Conservation (phyloP, 129 eudicot genomes). For the Lactuca saligna region DNA sequence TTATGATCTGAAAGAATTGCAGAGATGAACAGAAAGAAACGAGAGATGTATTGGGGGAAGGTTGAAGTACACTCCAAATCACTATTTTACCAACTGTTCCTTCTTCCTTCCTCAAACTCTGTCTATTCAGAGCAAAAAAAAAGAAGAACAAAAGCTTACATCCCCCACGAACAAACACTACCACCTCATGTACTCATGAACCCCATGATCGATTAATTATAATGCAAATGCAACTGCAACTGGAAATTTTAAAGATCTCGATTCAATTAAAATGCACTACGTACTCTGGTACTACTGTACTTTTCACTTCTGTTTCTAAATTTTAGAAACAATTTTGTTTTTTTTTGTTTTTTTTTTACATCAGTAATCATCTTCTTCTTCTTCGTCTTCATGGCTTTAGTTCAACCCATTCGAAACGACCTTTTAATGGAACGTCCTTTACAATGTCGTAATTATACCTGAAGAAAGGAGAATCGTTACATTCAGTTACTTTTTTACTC, state of each 20-base stretch:
- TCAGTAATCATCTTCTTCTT: constrained; percentile 14
- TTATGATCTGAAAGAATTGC: constrained; percentile 34
- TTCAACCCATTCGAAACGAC: constrained; percentile 78
- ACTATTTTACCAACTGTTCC: constrained; percentile 23
- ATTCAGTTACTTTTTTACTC: neutral
- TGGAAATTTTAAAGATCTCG: neutral
- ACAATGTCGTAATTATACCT: constrained; percentile 82
- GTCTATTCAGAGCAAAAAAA: no score
- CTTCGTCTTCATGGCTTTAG: constrained; percentile 48
- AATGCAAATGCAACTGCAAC: no score
- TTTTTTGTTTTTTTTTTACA: no score
- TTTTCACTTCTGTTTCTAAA: constrained; percentile 21
- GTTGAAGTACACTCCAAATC: constrained; percentile 20
- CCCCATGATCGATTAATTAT: neutral
- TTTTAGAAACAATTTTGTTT: constrained; percentile 24
- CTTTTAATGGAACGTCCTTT: constrained; percentile 70
- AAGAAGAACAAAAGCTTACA: no score
- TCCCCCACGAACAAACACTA: neutral
- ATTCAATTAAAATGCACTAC: constrained; percentile 24
- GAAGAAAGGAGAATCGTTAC: constrained; percentile 24
- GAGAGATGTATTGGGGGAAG: constrained; percentile 22
- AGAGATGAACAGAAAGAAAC: constrained; percentile 32
- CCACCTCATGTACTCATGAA: constrained; percentile 10
- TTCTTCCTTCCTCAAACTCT: neutral
- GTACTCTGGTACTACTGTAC: constrained; percentile 11